Evolutionary conservation across 805 yeast species (phyloP).

Genomic region (Nakazawaea pomicola): DNA sequence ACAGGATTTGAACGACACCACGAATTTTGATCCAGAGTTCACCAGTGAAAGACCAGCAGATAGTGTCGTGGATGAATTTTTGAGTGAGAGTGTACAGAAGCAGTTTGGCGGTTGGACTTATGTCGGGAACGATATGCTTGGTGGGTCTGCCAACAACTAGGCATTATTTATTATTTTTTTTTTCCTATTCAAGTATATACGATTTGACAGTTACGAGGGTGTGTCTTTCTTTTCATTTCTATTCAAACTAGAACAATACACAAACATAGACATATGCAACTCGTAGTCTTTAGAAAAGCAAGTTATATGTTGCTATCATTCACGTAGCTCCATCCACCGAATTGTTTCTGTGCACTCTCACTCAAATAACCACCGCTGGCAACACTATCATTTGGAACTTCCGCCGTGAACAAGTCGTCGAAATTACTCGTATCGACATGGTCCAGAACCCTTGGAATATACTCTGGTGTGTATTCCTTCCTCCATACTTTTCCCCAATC

Average conservation of each 20-base stretch:
- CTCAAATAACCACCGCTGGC: background rate
- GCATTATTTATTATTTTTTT: too few species aligned
- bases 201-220: too few species aligned
- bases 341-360: background rate
- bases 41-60: slow-evolving; percentile 92
- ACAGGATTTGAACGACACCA: slow-evolving; percentile 78
- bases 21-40: slow-evolving; percentile 89
- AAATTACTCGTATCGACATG: slow-evolving; percentile 89
- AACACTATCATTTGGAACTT: background rate
- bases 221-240: too few species aligned
- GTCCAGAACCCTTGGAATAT: slow-evolving; percentile 82
- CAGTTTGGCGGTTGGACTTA: slow-evolving; percentile 99
- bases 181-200: too few species aligned
- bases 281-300: too few species aligned
- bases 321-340: background rate
- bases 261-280: too few species aligned
- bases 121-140: slow-evolving; percentile 57
- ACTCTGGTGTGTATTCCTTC: slow-evolving; percentile 93
- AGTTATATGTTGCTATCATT: too few species aligned
- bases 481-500: slow-evolving; percentile 81
- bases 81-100: slow-evolving; percentile 92
- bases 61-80: slow-evolving; percentile 87
- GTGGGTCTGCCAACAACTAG: slow-evolving; percentile 15
- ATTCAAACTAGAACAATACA: too few species aligned
- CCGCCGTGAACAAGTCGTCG: slow-evolving; percentile 41